Evolutionary conservation across 495 filamentous ascomycete genomes (phyloP), one percentile per base, ranked within the genome.

Genomic region (Hyaloscypha hepaticicola): DNA sequence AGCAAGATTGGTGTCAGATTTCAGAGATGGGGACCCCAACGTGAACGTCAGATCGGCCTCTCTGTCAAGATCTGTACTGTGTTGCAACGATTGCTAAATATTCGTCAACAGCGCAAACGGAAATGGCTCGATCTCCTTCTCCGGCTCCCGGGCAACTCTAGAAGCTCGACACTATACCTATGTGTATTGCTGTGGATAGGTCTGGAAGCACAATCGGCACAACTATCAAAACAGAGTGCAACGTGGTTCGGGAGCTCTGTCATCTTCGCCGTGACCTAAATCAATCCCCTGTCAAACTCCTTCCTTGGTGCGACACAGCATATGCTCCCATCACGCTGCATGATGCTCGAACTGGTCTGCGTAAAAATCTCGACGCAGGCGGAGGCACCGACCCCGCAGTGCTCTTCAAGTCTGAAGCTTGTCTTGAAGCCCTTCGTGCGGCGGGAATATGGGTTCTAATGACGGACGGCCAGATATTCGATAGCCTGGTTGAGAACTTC

Each of bases 391-490:
- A 27, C 8, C 53, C 62, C 21, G 50, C 53, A 4, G 22, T 5
- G 19, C 38, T 64, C 9, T 64, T 50, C 33, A 14, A 2, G 5
- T 2, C 19, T 9, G 12, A n/a, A 5, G 57, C 19, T 1, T 56
- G 16, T 53, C 12, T 56, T n/a, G 2, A 66, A 9, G 49, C 27
- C 6, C 49, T 69, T 9, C 27, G 58, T 22, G 21, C 26, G 5
- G 56, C 57, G 22, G 51, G 28, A 1, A 7, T 66, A 28, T 69
- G 67, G 67, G 61, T 69, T 33, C 57, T 69, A 2, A 14, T 69
- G 2, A 69, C 67, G 11, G 67, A 69, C 26, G 67, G 67, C 2
- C 21, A 5, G 16, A 69, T 69, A 27, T 4, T 26, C 3, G 28
- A 52, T 1, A 14, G 0, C 1, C 19, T 31, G 8, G 21, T 66